Percentiles rank a stretch among this genome's conserved stretches.
Conservation (phyloP, 805 yeast genomes). For the Candida ulmi region DNA sequence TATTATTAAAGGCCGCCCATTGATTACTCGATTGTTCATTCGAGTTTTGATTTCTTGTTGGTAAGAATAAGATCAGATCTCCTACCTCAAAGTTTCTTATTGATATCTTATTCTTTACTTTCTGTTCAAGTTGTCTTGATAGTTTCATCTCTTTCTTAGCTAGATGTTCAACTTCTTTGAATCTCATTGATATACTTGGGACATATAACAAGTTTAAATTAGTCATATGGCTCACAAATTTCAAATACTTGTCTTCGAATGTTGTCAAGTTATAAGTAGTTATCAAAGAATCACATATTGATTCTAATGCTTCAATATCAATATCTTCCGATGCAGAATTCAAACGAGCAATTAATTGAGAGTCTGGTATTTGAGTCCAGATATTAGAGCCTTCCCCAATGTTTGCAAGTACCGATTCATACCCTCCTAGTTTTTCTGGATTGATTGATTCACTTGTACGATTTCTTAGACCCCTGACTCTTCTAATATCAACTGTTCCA, state of each 20-base stretch:
- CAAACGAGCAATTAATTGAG: conserved; percentile 7
- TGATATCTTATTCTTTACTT: conserved; percentile 53
- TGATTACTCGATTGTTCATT: conserved; percentile 3
- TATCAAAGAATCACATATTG: conserved; percentile 12
- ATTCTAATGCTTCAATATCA: conserved; percentile 7
- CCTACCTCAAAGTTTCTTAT: conserved; percentile 61
- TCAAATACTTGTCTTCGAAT: conserved; percentile 21
- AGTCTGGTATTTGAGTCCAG: conserved; percentile 41
- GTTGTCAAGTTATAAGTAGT: conserved; percentile 18
- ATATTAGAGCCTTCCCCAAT: conserved; percentile 34
- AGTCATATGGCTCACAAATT: conserved; percentile 19
- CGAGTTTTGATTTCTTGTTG: conserved; percentile 39
- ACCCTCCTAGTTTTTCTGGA: conserved; percentile 35
- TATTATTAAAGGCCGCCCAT: conserved; percentile 91
- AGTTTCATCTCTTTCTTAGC: conserved; percentile 84
- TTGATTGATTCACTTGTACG: conserved; percentile 28
- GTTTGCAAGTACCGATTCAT: conserved; percentile 29
- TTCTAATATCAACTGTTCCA: conserved; percentile 42
- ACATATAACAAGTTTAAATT: conserved; percentile 27
- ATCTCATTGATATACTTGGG: conserved; percentile 59
- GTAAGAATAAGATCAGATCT: conserved; percentile 81
- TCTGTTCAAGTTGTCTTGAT: conserved; percentile 42
- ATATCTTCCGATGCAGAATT: not conserved
- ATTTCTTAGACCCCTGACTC: conserved; percentile 75
- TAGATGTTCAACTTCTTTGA: conserved; percentile 82